A percentile compares a stretch with the other conserved stretches of the same genome.
These are phyloP conservation scores for Carex parvula DNA, from an alignment of 176 grass and related monocot genomes.

Conservation along the genomic window DNA sequence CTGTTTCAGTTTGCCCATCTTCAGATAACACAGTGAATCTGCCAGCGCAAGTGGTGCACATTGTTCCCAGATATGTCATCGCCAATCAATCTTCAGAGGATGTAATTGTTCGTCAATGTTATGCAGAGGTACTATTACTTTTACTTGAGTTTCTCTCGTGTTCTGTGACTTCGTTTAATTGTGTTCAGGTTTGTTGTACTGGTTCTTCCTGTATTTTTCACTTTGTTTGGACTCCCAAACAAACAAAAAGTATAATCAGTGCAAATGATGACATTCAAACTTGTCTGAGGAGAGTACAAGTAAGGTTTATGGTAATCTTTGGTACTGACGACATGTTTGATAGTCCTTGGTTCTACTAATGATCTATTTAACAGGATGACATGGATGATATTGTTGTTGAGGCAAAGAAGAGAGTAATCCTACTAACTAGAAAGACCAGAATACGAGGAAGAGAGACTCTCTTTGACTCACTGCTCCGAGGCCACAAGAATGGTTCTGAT, in stretches of 20 bases:
- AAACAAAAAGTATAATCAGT: background rate
- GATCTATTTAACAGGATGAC: constrained; percentile 36
- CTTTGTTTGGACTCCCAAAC: constrained; percentile 10
- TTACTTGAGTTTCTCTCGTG: background rate
- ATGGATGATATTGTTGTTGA: constrained; percentile 54
- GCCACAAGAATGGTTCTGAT: constrained; percentile 55
- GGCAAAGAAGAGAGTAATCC: constrained; percentile 49
- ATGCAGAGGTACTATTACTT: constrained; percentile 45
- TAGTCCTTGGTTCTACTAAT: background rate
- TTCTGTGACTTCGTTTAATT: background rate
- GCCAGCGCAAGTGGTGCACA: constrained; percentile 55
- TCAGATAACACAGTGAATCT: constrained; percentile 28
- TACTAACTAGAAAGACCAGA: constrained; percentile 64
- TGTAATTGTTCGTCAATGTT: constrained; percentile 70
- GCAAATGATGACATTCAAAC: background rate
- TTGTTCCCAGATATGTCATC: constrained; percentile 75
- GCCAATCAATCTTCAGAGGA: constrained; percentile 56
- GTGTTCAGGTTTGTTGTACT: constrained; percentile 18
- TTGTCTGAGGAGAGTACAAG: background rate
- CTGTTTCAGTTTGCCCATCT: constrained; percentile 53
- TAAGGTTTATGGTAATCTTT: background rate
- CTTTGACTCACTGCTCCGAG: constrained; percentile 67
- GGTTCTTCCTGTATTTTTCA: constrained; percentile 27
- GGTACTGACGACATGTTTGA: background rate
- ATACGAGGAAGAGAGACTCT: constrained; percentile 46